Evolutionary conservation across 495 filamentous ascomycete genomes (phyloP).

Genomic region (Pyrenula massariospora): DNA sequence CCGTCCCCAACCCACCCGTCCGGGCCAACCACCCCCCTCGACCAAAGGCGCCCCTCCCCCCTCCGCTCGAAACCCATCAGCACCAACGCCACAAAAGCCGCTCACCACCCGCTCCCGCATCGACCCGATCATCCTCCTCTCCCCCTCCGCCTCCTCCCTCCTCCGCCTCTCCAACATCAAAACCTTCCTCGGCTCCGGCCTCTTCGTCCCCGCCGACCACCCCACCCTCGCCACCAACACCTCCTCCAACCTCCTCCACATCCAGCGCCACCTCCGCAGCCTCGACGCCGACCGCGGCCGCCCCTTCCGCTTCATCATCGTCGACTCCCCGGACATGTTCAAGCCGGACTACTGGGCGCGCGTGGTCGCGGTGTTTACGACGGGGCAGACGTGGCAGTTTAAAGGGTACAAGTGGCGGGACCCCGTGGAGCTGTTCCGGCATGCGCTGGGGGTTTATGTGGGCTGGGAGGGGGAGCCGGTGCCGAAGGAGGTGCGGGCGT

Average conservation of each 20-base stretch:
- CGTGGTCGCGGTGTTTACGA: slow-evolving; percentile 95
- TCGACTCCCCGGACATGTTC: slow-evolving; percentile 86
- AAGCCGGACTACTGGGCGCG: slow-evolving; percentile 96
- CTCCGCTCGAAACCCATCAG: slow-evolving; percentile 20
- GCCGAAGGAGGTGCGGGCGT: slow-evolving; percentile 64
- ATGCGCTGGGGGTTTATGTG: slow-evolving; percentile 77
- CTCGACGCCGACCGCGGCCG: slow-evolving; percentile 38
- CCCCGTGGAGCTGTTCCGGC: slow-evolving; percentile 76
- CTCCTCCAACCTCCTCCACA: slow-evolving; percentile 65
- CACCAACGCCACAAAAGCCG: slow-evolving; percentile 20
- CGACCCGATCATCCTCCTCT: slow-evolving; percentile 96
- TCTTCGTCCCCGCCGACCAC: slow-evolving; percentile 69
- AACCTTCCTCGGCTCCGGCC: slow-evolving; percentile 78
- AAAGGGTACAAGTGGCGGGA: slow-evolving; percentile 95
- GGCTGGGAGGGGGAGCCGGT: slow-evolving; percentile 81
- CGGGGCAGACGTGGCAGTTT: slow-evolving; percentile 97
- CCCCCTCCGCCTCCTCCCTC: slow-evolving; percentile 92
- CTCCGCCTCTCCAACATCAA: slow-evolving; percentile 97
- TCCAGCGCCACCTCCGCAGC: slow-evolving; percentile 65
- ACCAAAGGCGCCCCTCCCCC: slow-evolving; percentile 25
- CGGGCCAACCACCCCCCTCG: slow-evolving; percentile 30
- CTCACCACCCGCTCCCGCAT: slow-evolving; percentile 27
- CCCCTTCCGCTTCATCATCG: slow-evolving; percentile 85
- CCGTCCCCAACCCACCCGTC: slow-evolving; percentile 12
- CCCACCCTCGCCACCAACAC: slow-evolving; percentile 43